These are phyloP conservation scores for Puccinia novopanici DNA, from an alignment of 1,284 basidiomycete species.

Conservation along the genomic window DNA sequence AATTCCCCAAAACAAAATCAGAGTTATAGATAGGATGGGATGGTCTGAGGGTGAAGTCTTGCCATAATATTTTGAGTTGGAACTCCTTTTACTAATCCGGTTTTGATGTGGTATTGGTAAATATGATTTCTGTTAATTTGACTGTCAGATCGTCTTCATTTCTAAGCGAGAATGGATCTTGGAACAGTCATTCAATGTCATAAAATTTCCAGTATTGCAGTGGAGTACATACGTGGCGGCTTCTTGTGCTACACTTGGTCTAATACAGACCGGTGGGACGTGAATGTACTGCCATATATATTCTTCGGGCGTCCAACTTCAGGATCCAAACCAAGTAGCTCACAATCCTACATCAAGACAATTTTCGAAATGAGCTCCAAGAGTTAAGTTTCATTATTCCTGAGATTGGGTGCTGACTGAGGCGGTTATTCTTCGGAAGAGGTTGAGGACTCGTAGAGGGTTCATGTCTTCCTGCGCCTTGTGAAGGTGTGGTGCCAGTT, in stretches of 20 bases:
- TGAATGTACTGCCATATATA: conserved; percentile 99
- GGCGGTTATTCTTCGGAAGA: conserved; percentile 89
- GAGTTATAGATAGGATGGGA: not conserved
- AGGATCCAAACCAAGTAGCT: conserved; percentile 87
- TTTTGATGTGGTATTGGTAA: conserved; percentile 91
- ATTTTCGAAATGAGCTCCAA: not conserved
- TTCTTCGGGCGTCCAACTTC: conserved; percentile 90
- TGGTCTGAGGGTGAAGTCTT: conserved; percentile 53
- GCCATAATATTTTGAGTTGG: conserved; percentile 89
- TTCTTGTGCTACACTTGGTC: conserved; percentile 95
- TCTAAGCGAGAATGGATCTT: conserved; percentile 6
- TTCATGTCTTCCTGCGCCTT: conserved; percentile 95
- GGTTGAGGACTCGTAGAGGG: conserved; percentile 85
- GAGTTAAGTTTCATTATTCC: not conserved
- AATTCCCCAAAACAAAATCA: not conserved
- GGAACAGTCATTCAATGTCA: not conserved
- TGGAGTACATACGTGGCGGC: conserved; percentile 66
- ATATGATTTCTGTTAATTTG: conserved; percentile 95
- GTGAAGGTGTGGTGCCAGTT: conserved; percentile 78
- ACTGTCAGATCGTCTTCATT: conserved; percentile 99
- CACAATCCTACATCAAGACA: conserved; percentile 73
- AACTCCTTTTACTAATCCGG: conserved; percentile 81
- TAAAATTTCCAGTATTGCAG: conserved; percentile 19
- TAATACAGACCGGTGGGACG: conserved; percentile 95
- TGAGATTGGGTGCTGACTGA: conserved; percentile 58